These are phyloP conservation scores for Lentinula sp. DNA, from an alignment of 768 basidiomycete species.

Conservation along the genomic window DNA sequence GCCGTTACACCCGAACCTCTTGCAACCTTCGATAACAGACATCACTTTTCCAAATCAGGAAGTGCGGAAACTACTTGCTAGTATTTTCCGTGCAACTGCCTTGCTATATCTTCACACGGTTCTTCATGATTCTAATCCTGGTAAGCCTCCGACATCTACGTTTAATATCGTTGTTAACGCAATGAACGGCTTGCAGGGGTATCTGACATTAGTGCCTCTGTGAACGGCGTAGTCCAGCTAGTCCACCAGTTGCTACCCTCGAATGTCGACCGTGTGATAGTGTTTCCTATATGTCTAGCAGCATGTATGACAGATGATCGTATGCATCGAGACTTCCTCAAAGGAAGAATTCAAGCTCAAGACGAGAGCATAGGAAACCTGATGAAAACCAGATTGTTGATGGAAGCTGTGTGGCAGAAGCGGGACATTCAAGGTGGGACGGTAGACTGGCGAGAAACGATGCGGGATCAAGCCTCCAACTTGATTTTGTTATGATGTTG, in stretches of 20 bases:
- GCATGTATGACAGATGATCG: conserved; percentile 70
- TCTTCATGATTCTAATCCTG: conserved; percentile 62
- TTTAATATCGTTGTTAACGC: not conserved
- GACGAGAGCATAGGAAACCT: conserved; percentile 58
- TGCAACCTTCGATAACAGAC: conserved; percentile 21
- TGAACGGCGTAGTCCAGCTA: conserved; percentile 46
- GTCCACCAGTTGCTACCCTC: conserved; percentile 51
- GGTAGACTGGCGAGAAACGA: conserved; percentile 58
- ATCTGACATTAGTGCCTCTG: conserved; percentile 58
- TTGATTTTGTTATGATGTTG: conserved; percentile 42
- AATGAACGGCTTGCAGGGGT: conserved; percentile 40
- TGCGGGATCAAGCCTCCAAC: conserved; percentile 42
- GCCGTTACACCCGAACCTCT: conserved; percentile 35
- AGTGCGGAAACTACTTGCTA: conserved; percentile 39
- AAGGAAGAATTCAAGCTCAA: conserved; percentile 44
- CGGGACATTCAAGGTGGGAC: conserved; percentile 47
- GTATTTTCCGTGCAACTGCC: conserved; percentile 61
- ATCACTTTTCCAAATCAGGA: conserved; percentile 32
- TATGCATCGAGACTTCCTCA: conserved; percentile 50
- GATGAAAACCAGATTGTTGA: conserved; percentile 48
- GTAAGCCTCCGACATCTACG: conserved; percentile 30
- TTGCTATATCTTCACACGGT: conserved; percentile 67
- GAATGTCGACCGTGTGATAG: conserved; percentile 56
- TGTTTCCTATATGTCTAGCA: conserved; percentile 71
- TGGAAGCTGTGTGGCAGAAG: conserved; percentile 68